Percentiles rank a stretch among this genome's conserved stretches.
These are phyloP conservation scores for Rhododendron mucronatum DNA, from an alignment of 148 eudicot genomes.

Conservation along the genomic window DNA sequence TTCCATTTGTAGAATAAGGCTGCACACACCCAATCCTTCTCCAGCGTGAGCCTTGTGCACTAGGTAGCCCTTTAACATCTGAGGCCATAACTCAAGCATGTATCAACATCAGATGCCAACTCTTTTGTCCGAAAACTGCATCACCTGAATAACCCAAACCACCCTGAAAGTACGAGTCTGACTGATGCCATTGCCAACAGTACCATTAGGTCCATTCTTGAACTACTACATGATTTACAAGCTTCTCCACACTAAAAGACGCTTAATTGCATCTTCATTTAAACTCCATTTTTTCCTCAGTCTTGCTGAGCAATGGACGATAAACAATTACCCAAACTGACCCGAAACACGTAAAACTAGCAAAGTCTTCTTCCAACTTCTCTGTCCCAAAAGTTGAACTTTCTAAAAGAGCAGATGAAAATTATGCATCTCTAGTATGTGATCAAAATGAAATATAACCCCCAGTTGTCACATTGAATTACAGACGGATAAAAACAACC, in stretches of 20 bases:
- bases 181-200: not conserved
- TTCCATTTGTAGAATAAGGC: too few relatives aligned
- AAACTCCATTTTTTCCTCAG: not conserved
- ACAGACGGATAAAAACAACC: not conserved
- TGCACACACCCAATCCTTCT: too few relatives aligned
- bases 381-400: not conserved
- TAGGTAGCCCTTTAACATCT: not conserved
- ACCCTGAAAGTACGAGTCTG: not conserved
- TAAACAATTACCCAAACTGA: not conserved
- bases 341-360: not conserved
- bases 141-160: not conserved
- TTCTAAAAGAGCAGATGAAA: not conserved
- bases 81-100: not conserved
- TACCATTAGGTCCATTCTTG: too few relatives aligned
- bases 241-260: too few relatives aligned
- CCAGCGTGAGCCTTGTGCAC: too few relatives aligned
- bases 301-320: not conserved
- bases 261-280: not conserved
- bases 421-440: not conserved
- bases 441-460: too few relatives aligned
- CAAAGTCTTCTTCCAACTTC: not conserved
- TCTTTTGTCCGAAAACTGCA: not conserved
- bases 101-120: not conserved
- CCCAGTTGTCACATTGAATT: too few relatives aligned
- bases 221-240: not conserved